Base-by-base conservation (phyloP, 306 rosid genomes). In the Canavalia gladiata region DNA sequence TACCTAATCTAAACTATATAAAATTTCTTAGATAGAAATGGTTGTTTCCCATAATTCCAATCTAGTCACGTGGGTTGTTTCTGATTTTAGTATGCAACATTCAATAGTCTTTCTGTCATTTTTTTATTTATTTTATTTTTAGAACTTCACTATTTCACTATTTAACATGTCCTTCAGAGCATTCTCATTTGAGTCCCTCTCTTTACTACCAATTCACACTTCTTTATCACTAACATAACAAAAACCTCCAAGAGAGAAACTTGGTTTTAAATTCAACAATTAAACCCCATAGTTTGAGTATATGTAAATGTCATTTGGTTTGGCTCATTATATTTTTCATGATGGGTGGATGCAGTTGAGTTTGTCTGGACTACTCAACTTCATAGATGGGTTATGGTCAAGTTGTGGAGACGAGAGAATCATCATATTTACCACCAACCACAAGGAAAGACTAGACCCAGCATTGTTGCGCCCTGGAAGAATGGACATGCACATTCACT, bases 401-500 rank as follows among this genome's bases (percentile, higher is more conserved):
- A 87, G 85, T 39, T 84, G 88, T 46, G 90, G 90, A 39, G 90
- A 87, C 13, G 98, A 92, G 78, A 90, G 98, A 75, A 94, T 94
- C 71, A 94, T 94, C 39, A 66, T 94, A 31, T 94, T 92, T 82
- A 94, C 98, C 1, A 94, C 98, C 2, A 94, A 94, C 78, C 97
- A 92, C 96, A 94, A 88, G 75, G 98, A 94, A 31, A 90, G 92
- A 66, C 87, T 94, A 34, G 98, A 94, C 82, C 90, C 97, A 0
- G 98, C 98, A 12, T 86, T 94, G 35, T 42, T 94, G 34, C 86
- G 98, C 7, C 98, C 98, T 0, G 98, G 98, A 41, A 89, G 98
- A 60, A 94, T 94, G 98, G 98, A 94, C 87, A 90, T 87, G 93
- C 98, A 94, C 78, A 89, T 92, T 77, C 92, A 92, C 84, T 89